Percentiles rank a stretch among this genome's conserved stretches.
These are phyloP conservation scores for Penicillium sp. DNA, from an alignment of 2,329 filamentous ascomycete genomes.

Conservation along the genomic window DNA sequence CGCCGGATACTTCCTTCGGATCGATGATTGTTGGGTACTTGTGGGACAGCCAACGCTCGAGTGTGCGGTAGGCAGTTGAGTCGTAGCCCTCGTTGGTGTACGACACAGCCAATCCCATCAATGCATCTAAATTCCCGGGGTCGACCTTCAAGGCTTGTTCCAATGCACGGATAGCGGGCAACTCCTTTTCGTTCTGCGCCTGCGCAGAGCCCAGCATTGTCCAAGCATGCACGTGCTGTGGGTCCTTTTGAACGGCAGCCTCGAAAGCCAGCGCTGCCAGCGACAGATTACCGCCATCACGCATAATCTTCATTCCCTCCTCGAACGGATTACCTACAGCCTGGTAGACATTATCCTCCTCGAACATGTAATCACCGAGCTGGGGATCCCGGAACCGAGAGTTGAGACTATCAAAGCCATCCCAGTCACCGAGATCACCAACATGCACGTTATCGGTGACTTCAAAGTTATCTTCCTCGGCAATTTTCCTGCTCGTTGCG, in stretches of 20 bases:
- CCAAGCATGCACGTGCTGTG: constrained; percentile 88
- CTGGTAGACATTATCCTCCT: constrained; percentile 88
- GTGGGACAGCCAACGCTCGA: constrained; percentile 94
- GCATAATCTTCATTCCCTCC: constrained; percentile 89
- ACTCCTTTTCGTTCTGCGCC: constrained; percentile 98
- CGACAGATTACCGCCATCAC: constrained; percentile 89
- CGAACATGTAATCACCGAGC: constrained; percentile 89
- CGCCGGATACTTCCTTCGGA: constrained; percentile 68
- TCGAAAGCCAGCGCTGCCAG: constrained; percentile 93
- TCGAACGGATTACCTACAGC: constrained; percentile 82
- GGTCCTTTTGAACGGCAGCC: constrained; percentile 86
- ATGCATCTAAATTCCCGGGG: constrained; percentile 77
- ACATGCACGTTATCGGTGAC: constrained; percentile 52
- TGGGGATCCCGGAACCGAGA: constrained; percentile 72
- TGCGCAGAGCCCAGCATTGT: constrained; percentile 87
- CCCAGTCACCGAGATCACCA: constrained; percentile 79
- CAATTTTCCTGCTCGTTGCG: constrained; percentile 56
- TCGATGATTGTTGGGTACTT: constrained; percentile 85
- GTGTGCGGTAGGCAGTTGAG: constrained; percentile 89
- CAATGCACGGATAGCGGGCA: constrained; percentile 87
- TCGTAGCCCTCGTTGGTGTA: constrained; percentile 99
- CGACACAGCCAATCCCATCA: constrained; percentile 94
- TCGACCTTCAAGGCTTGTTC: constrained; percentile 89
- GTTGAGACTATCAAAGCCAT: constrained; percentile 68
- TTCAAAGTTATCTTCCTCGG: constrained; percentile 59